phyloP scores from a whole-genome alignment of 73 alveolate species.

The Breviolum minutum region DNA sequence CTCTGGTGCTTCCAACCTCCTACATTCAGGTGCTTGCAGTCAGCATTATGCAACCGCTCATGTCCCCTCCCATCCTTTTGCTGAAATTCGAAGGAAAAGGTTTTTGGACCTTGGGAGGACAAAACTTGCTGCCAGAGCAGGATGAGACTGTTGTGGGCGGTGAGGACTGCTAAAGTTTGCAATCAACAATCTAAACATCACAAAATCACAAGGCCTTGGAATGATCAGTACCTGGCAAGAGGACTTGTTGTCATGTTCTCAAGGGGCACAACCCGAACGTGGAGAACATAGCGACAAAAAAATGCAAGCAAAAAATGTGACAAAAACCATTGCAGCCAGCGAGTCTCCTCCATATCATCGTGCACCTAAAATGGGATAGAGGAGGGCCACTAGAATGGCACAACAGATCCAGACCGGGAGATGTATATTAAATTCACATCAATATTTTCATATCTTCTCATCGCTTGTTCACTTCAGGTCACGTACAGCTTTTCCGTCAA shows the following conservation, averaged over 20 bases:
- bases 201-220: no score
- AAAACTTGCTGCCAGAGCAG: conserved; percentile 70
- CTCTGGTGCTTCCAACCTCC: not conserved
- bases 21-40: conserved; percentile 22
- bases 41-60: no score
- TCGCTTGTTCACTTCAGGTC: not conserved
- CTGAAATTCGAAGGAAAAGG: not conserved
- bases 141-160: conserved; percentile 87
- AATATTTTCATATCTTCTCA: not conserved
- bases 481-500: conserved; percentile 89
- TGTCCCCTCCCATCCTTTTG: not conserved
- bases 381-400: no score
- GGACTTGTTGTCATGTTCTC: conserved; percentile 68
- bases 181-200: not conserved
- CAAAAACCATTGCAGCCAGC: no score
- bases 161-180: not conserved
- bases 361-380: no score
- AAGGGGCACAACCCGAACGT: conserved; percentile 84
- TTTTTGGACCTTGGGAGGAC: not conserved
- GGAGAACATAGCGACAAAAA: not conserved
- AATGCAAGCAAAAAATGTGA: not conserved
- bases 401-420: no score
- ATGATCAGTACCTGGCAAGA: not conserved
- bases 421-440: not conserved
- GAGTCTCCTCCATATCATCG: no score